Conservation (phyloP, 1,284 basidiomycete species). For the Vanrija sp. region DNA sequence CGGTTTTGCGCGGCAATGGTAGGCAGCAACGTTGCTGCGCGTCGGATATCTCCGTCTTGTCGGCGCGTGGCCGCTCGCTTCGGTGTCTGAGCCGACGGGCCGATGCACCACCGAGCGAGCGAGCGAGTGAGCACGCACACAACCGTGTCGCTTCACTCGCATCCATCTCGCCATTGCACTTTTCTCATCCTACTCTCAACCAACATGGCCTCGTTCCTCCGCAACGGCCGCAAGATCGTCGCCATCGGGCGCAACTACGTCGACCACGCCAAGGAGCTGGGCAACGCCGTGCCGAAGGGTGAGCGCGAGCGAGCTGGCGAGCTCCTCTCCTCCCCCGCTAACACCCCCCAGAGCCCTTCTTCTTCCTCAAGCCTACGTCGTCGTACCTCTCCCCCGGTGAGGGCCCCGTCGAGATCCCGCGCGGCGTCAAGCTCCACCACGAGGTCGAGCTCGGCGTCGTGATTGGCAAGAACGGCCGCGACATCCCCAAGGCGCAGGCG, state of each 20-base stretch:
- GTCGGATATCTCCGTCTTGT: too few species aligned
- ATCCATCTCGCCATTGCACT: neutral
- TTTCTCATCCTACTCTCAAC: neutral
- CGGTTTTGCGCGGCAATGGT: too few species aligned
- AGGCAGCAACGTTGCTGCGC: too few species aligned
- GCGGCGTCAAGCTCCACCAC: slow-evolving; percentile 78
- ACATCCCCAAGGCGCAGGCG: slow-evolving; percentile 71
- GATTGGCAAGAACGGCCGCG: slow-evolving; percentile 77
- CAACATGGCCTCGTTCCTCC: slow-evolving; percentile 43
- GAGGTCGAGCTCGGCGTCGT: slow-evolving; percentile 98
- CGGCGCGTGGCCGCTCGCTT: too few species aligned
- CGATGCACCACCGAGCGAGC: too few species aligned
- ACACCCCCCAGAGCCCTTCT: slow-evolving; percentile 71
- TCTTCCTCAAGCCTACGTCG: slow-evolving; percentile 95
- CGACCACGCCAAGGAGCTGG: slow-evolving; percentile 87
- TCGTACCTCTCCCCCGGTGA: slow-evolving; percentile 73
- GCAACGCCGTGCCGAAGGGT: slow-evolving; percentile 75
- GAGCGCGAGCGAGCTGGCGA: slow-evolving; percentile 1
- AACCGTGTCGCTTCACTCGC: too few species aligned
- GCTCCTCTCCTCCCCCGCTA: neutral
- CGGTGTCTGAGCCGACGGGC: too few species aligned
- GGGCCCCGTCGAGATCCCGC: slow-evolving; percentile 74
- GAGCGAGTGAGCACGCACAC: too few species aligned
- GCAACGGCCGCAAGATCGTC: slow-evolving; percentile 62
- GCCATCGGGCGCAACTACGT: slow-evolving; percentile 68